Evolutionary conservation across 2,329 filamentous ascomycete species (phyloP), one percentile per base, ranked within the genome.

Genomic region (Colletotrichum orbiculare): DNA sequence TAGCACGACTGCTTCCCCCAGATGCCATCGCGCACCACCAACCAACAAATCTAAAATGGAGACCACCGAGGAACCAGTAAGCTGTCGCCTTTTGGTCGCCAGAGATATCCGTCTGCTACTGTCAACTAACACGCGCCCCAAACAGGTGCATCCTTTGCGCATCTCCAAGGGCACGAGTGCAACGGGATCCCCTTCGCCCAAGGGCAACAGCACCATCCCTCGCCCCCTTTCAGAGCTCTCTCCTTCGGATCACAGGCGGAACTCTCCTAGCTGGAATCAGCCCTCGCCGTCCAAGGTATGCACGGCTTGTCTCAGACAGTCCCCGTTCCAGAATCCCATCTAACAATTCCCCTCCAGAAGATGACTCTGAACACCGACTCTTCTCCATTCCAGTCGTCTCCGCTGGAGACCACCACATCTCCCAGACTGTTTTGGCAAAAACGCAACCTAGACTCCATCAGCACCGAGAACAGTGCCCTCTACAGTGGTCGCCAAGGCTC

Each of bases 391-490:
- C 92, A 96, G 78, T 90, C 92, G 37, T 97, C 94, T 33, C 93
- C 94, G 34, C 85, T 91, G 70, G 85, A 89, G 60, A 76, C 82
- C 69, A 81, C 85, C 67, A 85, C 89, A 50, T 97, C 94, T 48
- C 93, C 94, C 57, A 92, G 92, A 69, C 83, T 93, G 63, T 97
- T 97, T 81, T 98, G 96, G 96, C 93, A 97, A 89, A 81, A 87
- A 83, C 77, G 91, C 81, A 80, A 92, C 88, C 72, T 88, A 86
- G 70, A 87, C 82, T 66, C 64, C 43, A 66, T 66, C 69, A 85
- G 83, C 67, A 79, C 81, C 4, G 94, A 97, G 79, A 97, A 96
- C 79, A 84, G 94, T 78, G 83, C 81, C 50, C 77, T 84, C 61
- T 88, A 88, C 69, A 83, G 86, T 67, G 83, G 84, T 63, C 84